Evolutionary conservation across 208 protist species (phyloP).

Genomic region (Wallacemonas collosoma): DNA sequence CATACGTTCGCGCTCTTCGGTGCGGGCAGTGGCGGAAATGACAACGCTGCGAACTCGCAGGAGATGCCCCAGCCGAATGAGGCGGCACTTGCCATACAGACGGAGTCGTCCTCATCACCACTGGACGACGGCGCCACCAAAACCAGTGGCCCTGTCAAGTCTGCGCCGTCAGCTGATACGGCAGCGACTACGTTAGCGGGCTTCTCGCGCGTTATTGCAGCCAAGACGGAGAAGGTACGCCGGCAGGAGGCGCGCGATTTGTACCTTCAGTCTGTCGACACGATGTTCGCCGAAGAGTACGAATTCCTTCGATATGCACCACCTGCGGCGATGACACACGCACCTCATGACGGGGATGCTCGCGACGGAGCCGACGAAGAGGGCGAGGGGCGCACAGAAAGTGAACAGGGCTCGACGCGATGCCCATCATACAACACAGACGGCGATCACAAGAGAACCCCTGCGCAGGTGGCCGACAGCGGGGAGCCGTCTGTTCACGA

Average conservation of each 20-base stretch:
- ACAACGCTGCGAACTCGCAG: background rate
- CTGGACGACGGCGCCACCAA: background rate
- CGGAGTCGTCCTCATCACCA: background rate
- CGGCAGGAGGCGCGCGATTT: constrained; percentile 4
- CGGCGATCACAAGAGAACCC: too few relatives aligned
- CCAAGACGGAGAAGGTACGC: background rate
- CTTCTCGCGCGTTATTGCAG: constrained; percentile 6
- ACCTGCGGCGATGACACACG: background rate
- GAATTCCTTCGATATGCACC: background rate
- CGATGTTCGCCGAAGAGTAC: constrained; percentile 14
- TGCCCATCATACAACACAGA: background rate
- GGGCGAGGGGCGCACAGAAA: background rate
- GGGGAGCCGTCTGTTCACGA: too few relatives aligned
- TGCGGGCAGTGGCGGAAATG: background rate
- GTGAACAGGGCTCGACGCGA: background rate
- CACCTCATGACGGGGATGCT: background rate
- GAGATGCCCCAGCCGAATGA: background rate
- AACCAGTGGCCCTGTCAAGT: background rate
- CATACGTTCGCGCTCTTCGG: constrained; percentile 13
- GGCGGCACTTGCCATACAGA: background rate
- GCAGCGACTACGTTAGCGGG: constrained; percentile 3
- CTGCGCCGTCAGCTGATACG: background rate
- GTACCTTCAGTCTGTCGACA: constrained; percentile 11
- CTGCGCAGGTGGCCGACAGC: too few relatives aligned
- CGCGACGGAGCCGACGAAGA: background rate